Conservation (phyloP, 148 eudicot species). For the Mesembryanthemum crystallinum region DNA sequence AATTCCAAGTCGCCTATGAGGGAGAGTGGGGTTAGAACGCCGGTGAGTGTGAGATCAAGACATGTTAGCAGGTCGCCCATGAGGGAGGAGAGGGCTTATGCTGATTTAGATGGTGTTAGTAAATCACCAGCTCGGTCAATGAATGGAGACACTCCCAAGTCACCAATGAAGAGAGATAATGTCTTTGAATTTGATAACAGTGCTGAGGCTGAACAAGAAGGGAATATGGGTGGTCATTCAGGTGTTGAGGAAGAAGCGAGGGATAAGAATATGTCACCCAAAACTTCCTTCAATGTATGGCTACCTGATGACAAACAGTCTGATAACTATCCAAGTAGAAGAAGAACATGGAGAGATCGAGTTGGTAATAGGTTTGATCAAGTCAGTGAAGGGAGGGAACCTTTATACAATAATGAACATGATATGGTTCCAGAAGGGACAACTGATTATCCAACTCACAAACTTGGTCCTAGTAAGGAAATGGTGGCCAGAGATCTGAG, state of each 20-base stretch:
- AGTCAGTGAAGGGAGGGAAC: slow-evolving; percentile 25
- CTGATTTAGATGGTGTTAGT: slow-evolving; percentile 14
- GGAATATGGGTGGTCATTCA: background rate
- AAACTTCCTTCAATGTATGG: slow-evolving; percentile 30
- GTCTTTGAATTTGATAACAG: slow-evolving; percentile 9
- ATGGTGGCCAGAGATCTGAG: slow-evolving; percentile 32
- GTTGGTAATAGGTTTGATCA: slow-evolving; percentile 29
- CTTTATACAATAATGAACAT: slow-evolving; percentile 26
- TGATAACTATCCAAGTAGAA: slow-evolving; percentile 6
- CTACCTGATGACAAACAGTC: slow-evolving; percentile 16
- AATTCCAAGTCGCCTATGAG: slow-evolving; percentile 10
- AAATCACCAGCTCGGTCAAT: slow-evolving; percentile 20
- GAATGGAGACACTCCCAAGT: slow-evolving; percentile 18
- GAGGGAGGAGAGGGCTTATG: slow-evolving; percentile 15
- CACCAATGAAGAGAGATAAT: slow-evolving; percentile 15
- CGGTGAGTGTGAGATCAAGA: slow-evolving; percentile 26
- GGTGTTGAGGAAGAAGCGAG: slow-evolving; percentile 22
- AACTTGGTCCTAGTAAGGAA: slow-evolving; percentile 19
- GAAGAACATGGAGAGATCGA: slow-evolving; percentile 29
- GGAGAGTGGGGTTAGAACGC: slow-evolving; percentile 18
- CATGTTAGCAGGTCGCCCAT: slow-evolving; percentile 24
- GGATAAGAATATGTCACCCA: slow-evolving; percentile 8
- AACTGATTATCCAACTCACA: slow-evolving; percentile 17
- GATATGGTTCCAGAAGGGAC: slow-evolving; percentile 25
- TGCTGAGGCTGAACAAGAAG: slow-evolving; percentile 10